Evolutionary conservation across 2,329 filamentous ascomycete species (phyloP).

Genomic region (Stemphylium vesicarium): DNA sequence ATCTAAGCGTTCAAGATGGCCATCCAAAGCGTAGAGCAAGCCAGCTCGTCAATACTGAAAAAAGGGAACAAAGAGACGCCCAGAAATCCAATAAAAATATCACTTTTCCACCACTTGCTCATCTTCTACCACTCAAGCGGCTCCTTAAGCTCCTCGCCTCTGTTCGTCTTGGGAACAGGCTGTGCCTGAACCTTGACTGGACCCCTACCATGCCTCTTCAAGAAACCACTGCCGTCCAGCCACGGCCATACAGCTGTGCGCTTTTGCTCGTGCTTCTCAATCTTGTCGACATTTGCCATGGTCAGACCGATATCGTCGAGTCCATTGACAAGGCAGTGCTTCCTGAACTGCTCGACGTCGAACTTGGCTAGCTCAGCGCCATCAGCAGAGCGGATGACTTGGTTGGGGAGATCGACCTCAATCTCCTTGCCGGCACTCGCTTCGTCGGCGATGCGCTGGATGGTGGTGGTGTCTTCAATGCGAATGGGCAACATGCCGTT

Average conservation of each 20-base stretch:
- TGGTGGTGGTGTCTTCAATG: slow-evolving; percentile 69
- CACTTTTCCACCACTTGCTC: neutral
- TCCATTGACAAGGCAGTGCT: slow-evolving; percentile 91
- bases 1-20: neutral
- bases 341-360: slow-evolving; percentile 90
- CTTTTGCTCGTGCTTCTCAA: slow-evolving; percentile 79
- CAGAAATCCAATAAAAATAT: neutral
- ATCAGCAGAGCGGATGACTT: slow-evolving; percentile 76
- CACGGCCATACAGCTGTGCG: slow-evolving; percentile 82
- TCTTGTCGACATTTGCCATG: slow-evolving; percentile 90
- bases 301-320: slow-evolving; percentile 96
- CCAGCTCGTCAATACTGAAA: neutral
- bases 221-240: slow-evolving; percentile 86
- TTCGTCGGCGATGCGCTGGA: slow-evolving; percentile 76
- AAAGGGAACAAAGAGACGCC: neutral
- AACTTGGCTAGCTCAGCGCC: slow-evolving; percentile 80
- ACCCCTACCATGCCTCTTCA: slow-evolving; percentile 63
- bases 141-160: slow-evolving; percentile 81
- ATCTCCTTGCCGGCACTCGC: slow-evolving; percentile 81
- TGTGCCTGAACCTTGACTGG: slow-evolving; percentile 68
- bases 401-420: slow-evolving; percentile 86
- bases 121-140: slow-evolving; percentile 80
- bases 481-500: slow-evolving; percentile 95
- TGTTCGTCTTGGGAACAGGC: slow-evolving; percentile 85
- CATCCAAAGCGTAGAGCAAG: neutral